These are phyloP conservation scores for Nemania sp. DNA, from an alignment of 2,329 filamentous ascomycete species.

Conservation along the genomic window DNA sequence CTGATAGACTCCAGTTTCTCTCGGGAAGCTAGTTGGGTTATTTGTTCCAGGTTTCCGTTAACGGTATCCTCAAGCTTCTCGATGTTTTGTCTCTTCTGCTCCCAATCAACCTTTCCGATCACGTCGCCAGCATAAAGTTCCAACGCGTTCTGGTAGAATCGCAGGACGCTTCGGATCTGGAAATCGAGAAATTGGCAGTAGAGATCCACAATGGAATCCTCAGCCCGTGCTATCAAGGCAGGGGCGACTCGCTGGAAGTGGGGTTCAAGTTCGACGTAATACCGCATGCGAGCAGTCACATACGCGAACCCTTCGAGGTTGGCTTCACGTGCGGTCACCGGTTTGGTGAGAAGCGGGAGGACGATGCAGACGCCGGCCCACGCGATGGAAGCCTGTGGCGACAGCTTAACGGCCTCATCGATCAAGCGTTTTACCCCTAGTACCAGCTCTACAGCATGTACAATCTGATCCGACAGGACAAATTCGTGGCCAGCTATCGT, in stretches of 20 bases:
- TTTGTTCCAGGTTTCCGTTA: conserved; percentile 15
- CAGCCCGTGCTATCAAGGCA: conserved; percentile 37
- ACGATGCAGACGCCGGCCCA: conserved; percentile 55
- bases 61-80: conserved; percentile 21
- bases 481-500: conserved; percentile 26
- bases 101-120: conserved; percentile 41
- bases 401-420: conserved; percentile 47
- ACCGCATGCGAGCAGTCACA: conserved; percentile 51
- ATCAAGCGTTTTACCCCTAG: conserved; percentile 45
- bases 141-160: conserved; percentile 46
- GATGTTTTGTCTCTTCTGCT: conserved; percentile 32
- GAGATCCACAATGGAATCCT: conserved; percentile 43
- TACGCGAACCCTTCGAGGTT: conserved; percentile 52
- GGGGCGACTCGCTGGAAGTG: conserved; percentile 37
- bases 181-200: conserved; percentile 54
- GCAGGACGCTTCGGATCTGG: conserved; percentile 51
- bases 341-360: conserved; percentile 53
- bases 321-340: conserved; percentile 46
- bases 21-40: neutral
- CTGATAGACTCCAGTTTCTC: conserved; percentile 19
- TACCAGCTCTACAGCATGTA: conserved; percentile 40
- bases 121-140: conserved; percentile 34
- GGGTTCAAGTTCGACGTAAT: conserved; percentile 50
- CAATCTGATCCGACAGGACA: conserved; percentile 40
- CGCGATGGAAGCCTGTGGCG: conserved; percentile 50